These are phyloP conservation scores for Xylariaceae sp. DNA, from an alignment of 2,329 filamentous ascomycete species.

Conservation along the genomic window DNA sequence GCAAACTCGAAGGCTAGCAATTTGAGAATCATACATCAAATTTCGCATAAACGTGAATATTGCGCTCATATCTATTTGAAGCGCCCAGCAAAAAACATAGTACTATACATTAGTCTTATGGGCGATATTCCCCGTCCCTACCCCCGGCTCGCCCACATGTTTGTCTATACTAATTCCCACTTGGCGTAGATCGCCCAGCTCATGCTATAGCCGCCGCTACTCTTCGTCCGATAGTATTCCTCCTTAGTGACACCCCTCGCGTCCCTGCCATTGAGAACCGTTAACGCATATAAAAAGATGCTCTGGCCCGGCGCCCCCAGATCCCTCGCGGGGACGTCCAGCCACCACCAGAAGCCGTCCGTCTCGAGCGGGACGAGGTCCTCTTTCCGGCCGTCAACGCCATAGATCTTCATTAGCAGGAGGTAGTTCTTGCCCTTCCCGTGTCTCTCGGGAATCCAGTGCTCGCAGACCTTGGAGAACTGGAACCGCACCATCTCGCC, in stretches of 20 bases:
- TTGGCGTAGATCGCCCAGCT: conserved; percentile 47
- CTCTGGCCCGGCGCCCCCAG: conserved; percentile 72
- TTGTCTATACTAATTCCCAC: conserved; percentile 52
- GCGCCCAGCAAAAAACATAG: no score
- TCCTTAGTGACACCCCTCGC: conserved; percentile 52
- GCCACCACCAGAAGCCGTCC: conserved; percentile 81
- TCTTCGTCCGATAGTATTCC: conserved; percentile 47
- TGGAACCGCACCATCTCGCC: conserved; percentile 70
- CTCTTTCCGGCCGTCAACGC: conserved; percentile 66
- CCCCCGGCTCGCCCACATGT: no score
- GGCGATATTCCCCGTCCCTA: no score
- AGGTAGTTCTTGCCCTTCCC: conserved; percentile 68
- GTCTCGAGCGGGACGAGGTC: conserved; percentile 72
- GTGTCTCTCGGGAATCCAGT: conserved; percentile 76
- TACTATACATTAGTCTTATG: no score
- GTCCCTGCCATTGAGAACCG: conserved; percentile 47
- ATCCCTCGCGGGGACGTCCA: conserved; percentile 68
- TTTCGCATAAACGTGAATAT: no score
- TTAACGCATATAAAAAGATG: conserved; percentile 66
- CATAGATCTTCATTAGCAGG: conserved; percentile 70
- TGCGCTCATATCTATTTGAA: no score
- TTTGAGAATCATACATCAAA: no score
- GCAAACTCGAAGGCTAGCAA: no score
- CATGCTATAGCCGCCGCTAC: conserved; percentile 47
- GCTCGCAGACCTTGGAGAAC: conserved; percentile 76